phyloP scores from a whole-genome alignment of 176 grass and related monocot genomes.

The Cenchrus americanus region DNA sequence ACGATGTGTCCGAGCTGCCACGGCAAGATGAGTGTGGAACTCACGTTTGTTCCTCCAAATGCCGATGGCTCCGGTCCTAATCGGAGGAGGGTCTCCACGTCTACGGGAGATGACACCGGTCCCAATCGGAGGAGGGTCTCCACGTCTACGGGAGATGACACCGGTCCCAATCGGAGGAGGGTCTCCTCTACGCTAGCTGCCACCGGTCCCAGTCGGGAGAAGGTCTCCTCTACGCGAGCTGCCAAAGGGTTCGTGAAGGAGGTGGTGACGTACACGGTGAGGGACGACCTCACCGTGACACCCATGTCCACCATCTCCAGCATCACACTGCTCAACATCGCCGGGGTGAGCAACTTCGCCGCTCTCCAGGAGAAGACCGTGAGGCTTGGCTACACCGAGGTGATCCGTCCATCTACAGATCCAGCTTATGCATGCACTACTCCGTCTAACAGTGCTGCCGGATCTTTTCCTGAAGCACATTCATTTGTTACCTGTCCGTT shows the following conservation, averaged over 20 bases:
- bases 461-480: background rate
- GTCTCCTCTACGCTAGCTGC: no score
- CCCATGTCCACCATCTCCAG: slow-evolving; percentile 51
- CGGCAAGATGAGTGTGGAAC: background rate
- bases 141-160: no score
- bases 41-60: background rate
- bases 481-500: background rate
- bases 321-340: slow-evolving; percentile 38
- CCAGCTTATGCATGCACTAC: no score
- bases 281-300: slow-evolving; percentile 19
- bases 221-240: no score
- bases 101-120: no score
- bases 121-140: no score
- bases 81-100: background rate
- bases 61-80: background rate
- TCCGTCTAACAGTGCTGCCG: background rate
- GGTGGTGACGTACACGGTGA: slow-evolving; percentile 37
- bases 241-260: no score
- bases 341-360: background rate
- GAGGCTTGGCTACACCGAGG: no score
- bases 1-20: background rate
- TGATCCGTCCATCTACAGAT: no score
- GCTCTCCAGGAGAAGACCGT: slow-evolving; percentile 27
- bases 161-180: no score
- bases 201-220: no score